A percentile compares a stretch with the other conserved stretches of the same genome.
These are phyloP conservation scores for Cytospora schulzeri DNA, from an alignment of 2,329 filamentous ascomycete species.

Conservation along the genomic window DNA sequence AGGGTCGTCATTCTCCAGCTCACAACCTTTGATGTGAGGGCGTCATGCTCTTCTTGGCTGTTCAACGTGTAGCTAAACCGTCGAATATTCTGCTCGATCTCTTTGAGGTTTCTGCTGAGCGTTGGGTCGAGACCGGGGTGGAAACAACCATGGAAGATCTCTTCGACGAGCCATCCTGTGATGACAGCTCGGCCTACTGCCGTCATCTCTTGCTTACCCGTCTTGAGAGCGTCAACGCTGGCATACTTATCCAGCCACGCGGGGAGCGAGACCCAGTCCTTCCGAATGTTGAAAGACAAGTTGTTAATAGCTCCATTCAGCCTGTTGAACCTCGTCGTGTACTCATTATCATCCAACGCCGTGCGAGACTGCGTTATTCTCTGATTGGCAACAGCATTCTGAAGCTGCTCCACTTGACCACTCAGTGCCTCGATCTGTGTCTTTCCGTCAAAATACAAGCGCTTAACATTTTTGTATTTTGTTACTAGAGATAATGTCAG, in stretches of 20 bases:
- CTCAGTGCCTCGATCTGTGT: conserved; percentile 87
- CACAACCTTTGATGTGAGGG: conserved; percentile 81
- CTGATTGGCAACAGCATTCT: conserved; percentile 97
- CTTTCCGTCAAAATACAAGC: conserved; percentile 95
- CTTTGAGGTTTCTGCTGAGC: conserved; percentile 78
- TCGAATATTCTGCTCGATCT: conserved; percentile 85
- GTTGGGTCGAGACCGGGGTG: conserved; percentile 81
- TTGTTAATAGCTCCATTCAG: conserved; percentile 94
- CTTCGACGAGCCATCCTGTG: conserved; percentile 85
- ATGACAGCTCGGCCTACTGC: conserved; percentile 89
- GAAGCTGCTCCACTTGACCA: conserved; percentile 86
- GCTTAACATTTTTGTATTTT: conserved; percentile 98
- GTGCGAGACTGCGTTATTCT: conserved; percentile 92
- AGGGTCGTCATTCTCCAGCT: conserved; percentile 93
- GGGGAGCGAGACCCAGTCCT: conserved; percentile 85
- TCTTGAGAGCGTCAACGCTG: conserved; percentile 81
- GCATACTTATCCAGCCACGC: conserved; percentile 78
- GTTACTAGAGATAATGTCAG: conserved; percentile 61
- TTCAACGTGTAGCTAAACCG: conserved; percentile 71
- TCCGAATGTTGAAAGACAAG: conserved; percentile 91
- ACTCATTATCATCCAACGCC: conserved; percentile 93
- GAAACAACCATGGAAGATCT: conserved; percentile 89
- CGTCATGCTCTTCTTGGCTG: conserved; percentile 86
- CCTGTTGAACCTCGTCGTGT: conserved; percentile 83
- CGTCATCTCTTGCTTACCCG: conserved; percentile 97